Evolutionary conservation across 2,329 filamentous ascomycete genomes (phyloP), one percentile per base, ranked within the genome.

Genomic region (Alternaria ethzedia): DNA sequence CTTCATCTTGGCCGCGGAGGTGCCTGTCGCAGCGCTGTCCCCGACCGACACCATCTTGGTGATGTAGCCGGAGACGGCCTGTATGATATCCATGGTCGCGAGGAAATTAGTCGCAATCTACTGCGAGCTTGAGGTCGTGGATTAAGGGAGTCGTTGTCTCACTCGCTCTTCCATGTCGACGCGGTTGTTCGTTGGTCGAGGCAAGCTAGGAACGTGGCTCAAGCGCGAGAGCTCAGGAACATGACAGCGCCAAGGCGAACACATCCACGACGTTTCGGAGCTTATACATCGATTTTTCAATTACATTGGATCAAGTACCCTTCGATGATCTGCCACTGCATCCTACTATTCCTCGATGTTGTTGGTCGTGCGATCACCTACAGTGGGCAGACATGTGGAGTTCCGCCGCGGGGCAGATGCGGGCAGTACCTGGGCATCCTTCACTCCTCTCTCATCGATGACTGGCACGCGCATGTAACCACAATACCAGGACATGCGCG

Each of bases 61-160:
- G 86, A 99, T 91, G 85, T 99, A 99, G 83, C 93, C 92, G 74
- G 94, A 91, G 78, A 97, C 90, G 71, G 94, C 93, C 79, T 96
- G 91, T 67, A 96, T 92, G 75, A 98, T 90, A 79, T 99, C 96
- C 96, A 99, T 99, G 73, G 46, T 65, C 15, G 51, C 50, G 36
- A n/a, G 1, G 41, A 2, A 15, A 17, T 21, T n/a, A n/a, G 44
- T 23, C 32, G 46, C 11, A 20, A n/a, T 28, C 28, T 50, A 46
- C 45, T 23, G 8, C 8, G 10, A 3, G 36, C 28, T 25, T 32
- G 15, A 41, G 2, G 28, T 20, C 3, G 47, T 43, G 17, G 12
- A 15, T 41, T 12, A 46, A 5, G 9, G 10, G 54, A 9, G 55
- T 62, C 17, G 60, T 23, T 15, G 49, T 54, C 43, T 28, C 17